Evolutionary conservation across 495 filamentous ascomycete species (phyloP).

Genomic region (Antarctomyces pellizariae): DNA sequence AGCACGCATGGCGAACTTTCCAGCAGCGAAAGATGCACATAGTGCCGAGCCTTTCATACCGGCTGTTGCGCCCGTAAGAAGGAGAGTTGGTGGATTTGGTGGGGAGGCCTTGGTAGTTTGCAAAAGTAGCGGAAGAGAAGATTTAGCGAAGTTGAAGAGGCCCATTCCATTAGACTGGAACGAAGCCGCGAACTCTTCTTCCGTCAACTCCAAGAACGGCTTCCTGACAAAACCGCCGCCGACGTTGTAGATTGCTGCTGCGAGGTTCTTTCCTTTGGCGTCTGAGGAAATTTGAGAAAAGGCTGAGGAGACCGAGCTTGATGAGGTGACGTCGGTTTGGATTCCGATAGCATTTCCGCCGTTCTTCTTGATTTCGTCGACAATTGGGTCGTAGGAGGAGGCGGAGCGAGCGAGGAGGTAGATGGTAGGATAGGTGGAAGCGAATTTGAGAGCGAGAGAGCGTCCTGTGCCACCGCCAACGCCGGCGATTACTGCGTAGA

Average conservation of each 20-base stretch:
- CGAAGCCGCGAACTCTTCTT: slow-evolving; percentile 35
- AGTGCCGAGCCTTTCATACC: slow-evolving; percentile 48
- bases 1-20: slow-evolving; percentile 64
- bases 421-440: slow-evolving; percentile 36
- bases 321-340: slow-evolving; percentile 36
- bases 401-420: slow-evolving; percentile 41
- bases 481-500: slow-evolving; percentile 50
- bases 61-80: slow-evolving; percentile 79
- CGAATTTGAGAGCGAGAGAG: slow-evolving; percentile 33
- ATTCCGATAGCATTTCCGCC: slow-evolving; percentile 45
- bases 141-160: slow-evolving; percentile 57
- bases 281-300: slow-evolving; percentile 33
- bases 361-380: slow-evolving; percentile 36
- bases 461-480: slow-evolving; percentile 41
- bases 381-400: slow-evolving; percentile 30
- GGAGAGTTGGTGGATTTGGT: slow-evolving; percentile 46
- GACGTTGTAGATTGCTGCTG: slow-evolving; percentile 73
- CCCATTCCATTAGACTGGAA: slow-evolving; percentile 39
- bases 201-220: slow-evolving; percentile 54
- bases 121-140: slow-evolving; percentile 47
- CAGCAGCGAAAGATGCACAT: slow-evolving; percentile 49
- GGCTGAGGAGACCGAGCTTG: slow-evolving; percentile 28
- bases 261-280: slow-evolving; percentile 27
- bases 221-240: slow-evolving; percentile 44
- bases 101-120: slow-evolving; percentile 21